Conservation (phyloP, 2,329 filamentous ascomycete genomes). For the Malbranchea zuffiana region DNA sequence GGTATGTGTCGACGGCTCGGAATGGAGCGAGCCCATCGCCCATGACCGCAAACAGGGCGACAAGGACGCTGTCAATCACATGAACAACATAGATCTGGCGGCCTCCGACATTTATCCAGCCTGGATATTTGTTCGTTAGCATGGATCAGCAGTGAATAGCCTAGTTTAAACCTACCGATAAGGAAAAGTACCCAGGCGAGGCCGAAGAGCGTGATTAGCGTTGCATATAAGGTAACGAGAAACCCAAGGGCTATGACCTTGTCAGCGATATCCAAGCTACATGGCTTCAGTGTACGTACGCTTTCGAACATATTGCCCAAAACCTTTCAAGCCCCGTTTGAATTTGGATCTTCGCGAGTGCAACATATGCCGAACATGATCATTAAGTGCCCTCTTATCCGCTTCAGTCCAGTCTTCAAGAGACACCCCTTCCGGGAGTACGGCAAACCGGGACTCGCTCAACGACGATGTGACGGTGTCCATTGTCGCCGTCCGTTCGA, state of each 20-base stretch:
- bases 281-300: slow-evolving; percentile 36
- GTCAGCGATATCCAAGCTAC: background rate
- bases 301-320: slow-evolving; percentile 64
- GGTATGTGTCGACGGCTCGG: slow-evolving; percentile 70
- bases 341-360: slow-evolving; percentile 71
- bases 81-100: slow-evolving; percentile 59
- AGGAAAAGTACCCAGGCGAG: slow-evolving; percentile 84
- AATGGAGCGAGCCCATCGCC: slow-evolving; percentile 64
- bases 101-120: slow-evolving; percentile 72
- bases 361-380: slow-evolving; percentile 77
- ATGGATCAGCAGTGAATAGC: background rate
- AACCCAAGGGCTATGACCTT: slow-evolving; percentile 55
- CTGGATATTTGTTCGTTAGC: slow-evolving; percentile 20
- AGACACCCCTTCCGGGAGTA: slow-evolving; percentile 61
- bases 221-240: slow-evolving; percentile 72
- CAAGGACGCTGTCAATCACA: slow-evolving; percentile 59
- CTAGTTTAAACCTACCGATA: slow-evolving; percentile 46
- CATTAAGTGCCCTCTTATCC: slow-evolving; percentile 67
- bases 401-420: slow-evolving; percentile 64
- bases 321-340: slow-evolving; percentile 68
- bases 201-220: slow-evolving; percentile 72
- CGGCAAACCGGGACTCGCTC: slow-evolving; percentile 63
- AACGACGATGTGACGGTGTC: slow-evolving; percentile 59
- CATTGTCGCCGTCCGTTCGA: slow-evolving; percentile 41
- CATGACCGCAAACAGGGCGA: slow-evolving; percentile 59